Evolutionary conservation across 2,329 filamentous ascomycete genomes (phyloP), one percentile per base, ranked within the genome.

Genomic region (Colletotrichum sp.): DNA sequence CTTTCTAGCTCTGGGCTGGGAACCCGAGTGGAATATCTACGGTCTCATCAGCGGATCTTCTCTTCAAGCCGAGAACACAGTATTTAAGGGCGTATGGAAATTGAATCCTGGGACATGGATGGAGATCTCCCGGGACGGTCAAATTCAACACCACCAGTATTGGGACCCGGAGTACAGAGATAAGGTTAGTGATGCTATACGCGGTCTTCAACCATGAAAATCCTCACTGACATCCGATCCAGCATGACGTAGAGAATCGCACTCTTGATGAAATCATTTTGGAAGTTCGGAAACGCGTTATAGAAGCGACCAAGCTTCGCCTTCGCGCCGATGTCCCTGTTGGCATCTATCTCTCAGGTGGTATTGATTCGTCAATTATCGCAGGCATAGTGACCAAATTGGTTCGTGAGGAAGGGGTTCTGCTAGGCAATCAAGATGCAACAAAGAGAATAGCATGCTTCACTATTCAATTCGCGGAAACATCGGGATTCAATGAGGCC

Each of bases 301-400:
- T 91, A 2, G 88, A 92, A 48, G 85, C 90, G 0, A 83, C 92
- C 8, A 85, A 85, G 15, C 77, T 90, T 28, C 87, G 90, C 9
- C 82, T 92, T 8, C 85, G 87, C 24, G 90, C 90, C 1, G 91
- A 92, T 79, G 91, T 92, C 0, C 89, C 89, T 1, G 84, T 92
- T 5, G 91, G 89, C 3, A 83, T 92, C 70, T 92, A 90, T 72
- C 82, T 92, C 0, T 89, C 86, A 18, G 90, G 91, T 4, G 91
- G 91, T 2, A 87, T 92, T 57, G 90, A 92, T 78, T 91, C 89
- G 0, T 92, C 90, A 0, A 84, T 87, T 3, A 81, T 92, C 32
- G 90, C 90, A 7, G 90, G 91, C 4, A 91, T 92, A 78, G 87
- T 89, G 3, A 87, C 86, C 2, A 84, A 91, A 75, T 84, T 92